A percentile compares a stretch with the other conserved stretches of the same genome.
Conservation (phyloP, 257 asterid species). For the Thymus quinquecostatus region DNA sequence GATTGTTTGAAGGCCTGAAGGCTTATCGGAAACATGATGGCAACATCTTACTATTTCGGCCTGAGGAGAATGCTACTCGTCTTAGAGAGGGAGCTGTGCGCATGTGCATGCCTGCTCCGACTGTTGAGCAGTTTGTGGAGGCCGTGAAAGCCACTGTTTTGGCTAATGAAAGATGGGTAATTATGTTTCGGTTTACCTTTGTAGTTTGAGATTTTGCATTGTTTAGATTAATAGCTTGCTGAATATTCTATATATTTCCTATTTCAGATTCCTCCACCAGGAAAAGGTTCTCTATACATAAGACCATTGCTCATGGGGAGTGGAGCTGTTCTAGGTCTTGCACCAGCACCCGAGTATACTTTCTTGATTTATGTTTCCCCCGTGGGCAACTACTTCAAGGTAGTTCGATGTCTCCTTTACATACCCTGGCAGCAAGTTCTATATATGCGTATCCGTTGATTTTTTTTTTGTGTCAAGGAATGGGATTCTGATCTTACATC, state of each 20-base stretch:
- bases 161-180: conserved; percentile 97
- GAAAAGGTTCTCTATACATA: conserved; percentile 90
- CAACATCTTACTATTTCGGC: conserved; percentile 81
- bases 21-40: conserved; percentile 88
- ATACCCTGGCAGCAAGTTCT: background rate
- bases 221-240: background rate
- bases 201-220: conserved; percentile 20
- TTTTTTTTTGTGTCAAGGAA: background rate
- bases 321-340: conserved; percentile 96
- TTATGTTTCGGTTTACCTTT: conserved; percentile 11
- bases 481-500: conserved; percentile 5
- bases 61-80: conserved; percentile 77
- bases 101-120: conserved; percentile 97
- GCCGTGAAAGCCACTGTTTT: conserved; percentile 85
- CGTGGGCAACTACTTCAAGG: conserved; percentile 97
- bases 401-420: conserved; percentile 30
- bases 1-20: conserved; percentile 88
- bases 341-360: conserved; percentile 98
- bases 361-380: conserved; percentile 91
- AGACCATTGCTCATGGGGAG: conserved; percentile 98
- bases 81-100: conserved; percentile 88
- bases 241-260: conserved; percentile 5
- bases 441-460: background rate
- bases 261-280: conserved; percentile 93
- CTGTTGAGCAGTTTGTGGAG: conserved; percentile 85